phyloP scores from a whole-genome alignment of 1,139 yeast species.

The Starmera stellimalicola region DNA sequence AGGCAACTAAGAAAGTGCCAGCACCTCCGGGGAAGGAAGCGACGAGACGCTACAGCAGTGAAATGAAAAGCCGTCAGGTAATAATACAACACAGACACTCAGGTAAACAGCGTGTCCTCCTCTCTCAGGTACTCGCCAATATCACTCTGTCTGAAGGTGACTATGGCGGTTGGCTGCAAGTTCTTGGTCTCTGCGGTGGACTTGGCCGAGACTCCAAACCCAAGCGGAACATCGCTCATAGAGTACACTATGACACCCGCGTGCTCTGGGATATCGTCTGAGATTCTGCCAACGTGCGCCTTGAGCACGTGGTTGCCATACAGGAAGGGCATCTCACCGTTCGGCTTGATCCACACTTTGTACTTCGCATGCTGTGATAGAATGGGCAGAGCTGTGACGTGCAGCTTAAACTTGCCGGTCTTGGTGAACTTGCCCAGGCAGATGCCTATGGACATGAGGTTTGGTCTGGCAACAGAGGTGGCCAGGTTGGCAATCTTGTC shows the following conservation, averaged over 20 bases:
- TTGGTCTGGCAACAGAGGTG: conserved; percentile 80
- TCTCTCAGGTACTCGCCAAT: conserved; percentile 98
- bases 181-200: conserved; percentile 84
- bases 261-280: conserved; percentile 96
- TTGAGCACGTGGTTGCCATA: conserved; percentile 95
- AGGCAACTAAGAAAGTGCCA: too few relatives aligned
- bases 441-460: conserved; percentile 85
- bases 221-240: conserved; percentile 89
- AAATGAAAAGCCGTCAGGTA: too few relatives aligned
- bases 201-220: conserved; percentile 93
- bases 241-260: conserved; percentile 89
- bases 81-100: too few relatives aligned
- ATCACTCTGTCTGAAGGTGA: conserved; percentile 94
- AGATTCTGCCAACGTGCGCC: conserved; percentile 94
- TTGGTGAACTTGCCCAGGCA: conserved; percentile 97
- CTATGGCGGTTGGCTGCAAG: conserved; percentile 88
- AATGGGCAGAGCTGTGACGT: conserved; percentile 80
- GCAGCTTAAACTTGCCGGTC: conserved; percentile 92
- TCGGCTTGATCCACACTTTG: conserved; percentile 92
- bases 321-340: conserved; percentile 97
- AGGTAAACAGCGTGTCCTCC: conserved; percentile 91
- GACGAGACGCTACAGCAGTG: too few relatives aligned
- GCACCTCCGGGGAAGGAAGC: too few relatives aligned
- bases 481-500: conserved; percentile 82
- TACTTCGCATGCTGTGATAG: conserved; percentile 83